Percentiles rank a stretch among this genome's conserved stretches.
These are phyloP conservation scores for Stemphylium beticola DNA, from an alignment of 2,329 filamentous ascomycete genomes.

Conservation along the genomic window DNA sequence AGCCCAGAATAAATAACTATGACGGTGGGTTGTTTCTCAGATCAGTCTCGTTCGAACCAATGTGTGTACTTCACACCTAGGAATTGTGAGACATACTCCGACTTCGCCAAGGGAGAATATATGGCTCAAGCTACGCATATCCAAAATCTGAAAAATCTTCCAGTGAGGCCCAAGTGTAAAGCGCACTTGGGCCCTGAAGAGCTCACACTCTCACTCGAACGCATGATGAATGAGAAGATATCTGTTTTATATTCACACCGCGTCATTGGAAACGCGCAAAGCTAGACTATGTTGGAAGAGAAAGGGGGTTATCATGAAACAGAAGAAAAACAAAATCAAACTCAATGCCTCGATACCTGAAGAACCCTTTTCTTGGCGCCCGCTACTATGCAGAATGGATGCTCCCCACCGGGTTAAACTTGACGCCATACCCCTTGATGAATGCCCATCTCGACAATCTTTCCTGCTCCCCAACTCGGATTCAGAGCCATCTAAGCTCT, in stretches of 20 bases:
- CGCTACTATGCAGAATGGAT: slow-evolving; percentile 26
- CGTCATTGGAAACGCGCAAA: neutral
- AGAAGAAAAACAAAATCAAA: slow-evolving; percentile 5
- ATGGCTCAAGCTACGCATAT: too few relatives aligned
- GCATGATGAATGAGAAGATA: too few relatives aligned
- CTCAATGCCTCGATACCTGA: slow-evolving; percentile 11
- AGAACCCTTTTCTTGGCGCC: slow-evolving; percentile 16
- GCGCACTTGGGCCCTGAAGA: too few relatives aligned
- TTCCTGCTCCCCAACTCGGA: slow-evolving; percentile 6
- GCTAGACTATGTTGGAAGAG: neutral
- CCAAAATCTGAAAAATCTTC: too few relatives aligned
- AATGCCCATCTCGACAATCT: slow-evolving; percentile 7
- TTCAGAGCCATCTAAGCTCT: slow-evolving; percentile 16
- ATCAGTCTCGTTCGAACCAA: too few relatives aligned
- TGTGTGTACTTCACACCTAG: too few relatives aligned
- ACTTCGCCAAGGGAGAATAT: too few relatives aligned
- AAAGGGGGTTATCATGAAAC: slow-evolving; percentile 26
- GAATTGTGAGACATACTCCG: too few relatives aligned
- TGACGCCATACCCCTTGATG: slow-evolving; percentile 11
- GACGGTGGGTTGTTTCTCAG: too few relatives aligned
- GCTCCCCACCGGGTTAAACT: slow-evolving; percentile 3
- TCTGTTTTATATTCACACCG: too few relatives aligned
- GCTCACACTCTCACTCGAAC: too few relatives aligned
- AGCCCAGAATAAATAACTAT: neutral
- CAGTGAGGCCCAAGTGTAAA: too few relatives aligned